Evolutionary conservation across 352 stramenopile species (phyloP).

Genomic region (Globisporangium orthogonon): DNA sequence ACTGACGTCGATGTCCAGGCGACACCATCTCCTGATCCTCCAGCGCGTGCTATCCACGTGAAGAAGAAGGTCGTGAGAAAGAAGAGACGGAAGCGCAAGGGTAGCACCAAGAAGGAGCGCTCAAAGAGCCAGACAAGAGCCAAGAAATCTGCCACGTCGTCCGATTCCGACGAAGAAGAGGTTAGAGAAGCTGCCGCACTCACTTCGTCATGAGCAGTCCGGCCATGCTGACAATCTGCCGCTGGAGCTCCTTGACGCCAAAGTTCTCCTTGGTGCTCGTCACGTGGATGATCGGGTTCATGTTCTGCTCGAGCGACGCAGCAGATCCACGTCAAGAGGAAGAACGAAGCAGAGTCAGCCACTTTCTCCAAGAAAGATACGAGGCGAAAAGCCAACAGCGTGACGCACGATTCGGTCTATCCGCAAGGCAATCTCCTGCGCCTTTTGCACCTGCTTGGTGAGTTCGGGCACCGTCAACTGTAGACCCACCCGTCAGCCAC

Average conservation of each 20-base stretch:
- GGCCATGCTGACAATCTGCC: slow-evolving; percentile 61
- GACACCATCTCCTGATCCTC: neutral
- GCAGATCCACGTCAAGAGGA: neutral
- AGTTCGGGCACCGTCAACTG: slow-evolving; percentile 35
- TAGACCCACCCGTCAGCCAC: neutral
- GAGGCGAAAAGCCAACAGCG: neutral
- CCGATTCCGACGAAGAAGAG: neutral
- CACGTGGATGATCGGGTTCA: slow-evolving; percentile 80
- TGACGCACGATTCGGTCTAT: slow-evolving; percentile 44
- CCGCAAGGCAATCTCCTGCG: slow-evolving; percentile 32
- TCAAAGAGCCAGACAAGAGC: neutral
- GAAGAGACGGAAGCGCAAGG: slow-evolving; percentile 6
- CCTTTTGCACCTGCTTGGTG: slow-evolving; percentile 43
- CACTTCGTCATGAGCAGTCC: slow-evolving; percentile 28
- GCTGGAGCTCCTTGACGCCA: slow-evolving; percentile 70
- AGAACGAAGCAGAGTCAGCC: neutral
- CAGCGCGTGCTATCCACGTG: neutral
- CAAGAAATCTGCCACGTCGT: slow-evolving; percentile 2
- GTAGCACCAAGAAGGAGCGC: slow-evolving; percentile 6
- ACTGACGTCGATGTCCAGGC: neutral
- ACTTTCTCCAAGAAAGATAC: neutral
- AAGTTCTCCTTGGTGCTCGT: slow-evolving; percentile 73
- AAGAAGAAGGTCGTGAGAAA: slow-evolving; percentile 10
- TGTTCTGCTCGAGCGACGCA: slow-evolving; percentile 29
- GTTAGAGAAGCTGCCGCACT: neutral